Percentiles rank a stretch among this genome's conserved stretches.
These are phyloP conservation scores for Didymella sp. DNA, from an alignment of 2,329 filamentous ascomycete genomes.

Conservation along the genomic window DNA sequence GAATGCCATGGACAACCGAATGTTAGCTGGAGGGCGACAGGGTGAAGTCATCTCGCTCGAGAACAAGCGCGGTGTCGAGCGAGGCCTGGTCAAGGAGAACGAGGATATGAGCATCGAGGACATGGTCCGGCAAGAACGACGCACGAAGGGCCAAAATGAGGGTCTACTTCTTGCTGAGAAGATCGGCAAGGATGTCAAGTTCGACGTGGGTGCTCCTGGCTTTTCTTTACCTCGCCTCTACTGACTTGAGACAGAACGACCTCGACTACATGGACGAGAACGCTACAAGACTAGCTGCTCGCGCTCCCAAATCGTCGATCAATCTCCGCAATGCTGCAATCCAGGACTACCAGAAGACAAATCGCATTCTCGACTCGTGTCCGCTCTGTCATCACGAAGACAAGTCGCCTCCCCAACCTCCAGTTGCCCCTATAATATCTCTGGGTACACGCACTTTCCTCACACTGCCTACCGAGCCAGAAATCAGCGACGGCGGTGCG, in stretches of 20 bases:
- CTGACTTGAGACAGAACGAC: constrained; percentile 63
- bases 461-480: constrained; percentile 87
- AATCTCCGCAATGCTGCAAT: constrained; percentile 89
- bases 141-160: constrained; percentile 81
- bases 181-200: constrained; percentile 91
- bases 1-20: constrained; percentile 85
- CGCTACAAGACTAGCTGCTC: constrained; percentile 83
- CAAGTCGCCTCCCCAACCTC: constrained; percentile 67
- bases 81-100: constrained; percentile 86
- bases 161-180: constrained; percentile 84
- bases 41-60: constrained; percentile 79
- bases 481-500: constrained; percentile 81
- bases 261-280: constrained; percentile 99
- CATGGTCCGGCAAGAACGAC: constrained; percentile 93
- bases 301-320: constrained; percentile 85
- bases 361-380: constrained; percentile 83
- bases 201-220: constrained; percentile 62
- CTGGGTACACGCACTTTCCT: constrained; percentile 86
- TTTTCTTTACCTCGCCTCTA: constrained; percentile 8
- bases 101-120: constrained; percentile 96
- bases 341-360: constrained; percentile 87
- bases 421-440: constrained; percentile 83
- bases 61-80: constrained; percentile 82
- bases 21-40: constrained; percentile 78
- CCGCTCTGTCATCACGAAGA: constrained; percentile 94